Evolutionary conservation across 2,329 filamentous ascomycete species (phyloP).

Genomic region (Didymella sp.): DNA sequence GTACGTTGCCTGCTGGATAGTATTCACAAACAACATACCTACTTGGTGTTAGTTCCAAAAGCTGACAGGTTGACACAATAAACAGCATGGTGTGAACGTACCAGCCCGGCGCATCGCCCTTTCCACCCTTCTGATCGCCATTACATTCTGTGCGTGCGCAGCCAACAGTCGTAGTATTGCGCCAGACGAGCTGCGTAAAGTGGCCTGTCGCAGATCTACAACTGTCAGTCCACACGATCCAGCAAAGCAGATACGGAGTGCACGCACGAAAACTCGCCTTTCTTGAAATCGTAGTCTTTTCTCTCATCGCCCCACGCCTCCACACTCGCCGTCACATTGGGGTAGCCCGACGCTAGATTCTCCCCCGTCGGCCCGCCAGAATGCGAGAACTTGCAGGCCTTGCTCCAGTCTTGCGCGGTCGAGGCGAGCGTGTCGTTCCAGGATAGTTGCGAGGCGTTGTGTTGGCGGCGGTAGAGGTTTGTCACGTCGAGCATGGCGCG

Average conservation of each 20-base stretch:
- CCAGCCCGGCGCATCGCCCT: slow-evolving; percentile 32
- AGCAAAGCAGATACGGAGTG: slow-evolving; percentile 39
- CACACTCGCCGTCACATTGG: slow-evolving; percentile 65
- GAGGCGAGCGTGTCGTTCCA: slow-evolving; percentile 72
- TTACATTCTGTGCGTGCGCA: slow-evolving; percentile 33
- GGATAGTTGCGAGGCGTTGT: slow-evolving; percentile 64
- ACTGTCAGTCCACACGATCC: not conserved
- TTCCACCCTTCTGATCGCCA: slow-evolving; percentile 9
- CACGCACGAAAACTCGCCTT: slow-evolving; percentile 60
- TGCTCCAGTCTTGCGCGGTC: slow-evolving; percentile 61
- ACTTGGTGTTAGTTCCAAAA: not conserved
- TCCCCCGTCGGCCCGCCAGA: slow-evolving; percentile 72
- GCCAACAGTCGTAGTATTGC: slow-evolving; percentile 29
- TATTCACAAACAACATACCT: slow-evolving; percentile 49
- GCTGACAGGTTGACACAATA: not conserved
- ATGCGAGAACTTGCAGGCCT: slow-evolving; percentile 60
- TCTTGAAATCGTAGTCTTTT: slow-evolving; percentile 63
- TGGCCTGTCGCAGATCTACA: slow-evolving; percentile 51
- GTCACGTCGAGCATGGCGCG: slow-evolving; percentile 68
- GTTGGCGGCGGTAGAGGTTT: slow-evolving; percentile 69
- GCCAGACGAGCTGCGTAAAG: slow-evolving; percentile 43
- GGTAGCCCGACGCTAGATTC: slow-evolving; percentile 74
- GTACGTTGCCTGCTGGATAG: slow-evolving; percentile 47
- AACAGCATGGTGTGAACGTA: slow-evolving; percentile 5
- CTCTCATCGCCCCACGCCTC: slow-evolving; percentile 71